Conservation (phyloP, 257 asterid species). For the Echites panduratus region DNA sequence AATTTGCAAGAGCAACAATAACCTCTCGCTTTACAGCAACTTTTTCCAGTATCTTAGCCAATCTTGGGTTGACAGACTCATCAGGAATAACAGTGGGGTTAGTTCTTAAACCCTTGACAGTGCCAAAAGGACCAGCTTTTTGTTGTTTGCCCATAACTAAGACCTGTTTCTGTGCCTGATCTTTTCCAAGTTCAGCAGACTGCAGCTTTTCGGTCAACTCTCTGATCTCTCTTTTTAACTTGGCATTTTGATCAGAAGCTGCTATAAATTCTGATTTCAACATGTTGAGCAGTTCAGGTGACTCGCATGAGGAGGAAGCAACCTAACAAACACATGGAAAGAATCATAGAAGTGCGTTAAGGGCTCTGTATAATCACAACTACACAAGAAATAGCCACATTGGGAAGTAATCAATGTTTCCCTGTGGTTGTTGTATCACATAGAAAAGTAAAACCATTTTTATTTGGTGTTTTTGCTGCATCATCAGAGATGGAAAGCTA, state of each 20-base stretch:
- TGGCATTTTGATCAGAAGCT: conserved; percentile 44
- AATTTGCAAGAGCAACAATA: conserved; percentile 58
- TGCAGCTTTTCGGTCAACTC: conserved; percentile 49
- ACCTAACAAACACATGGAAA: conserved; percentile 41
- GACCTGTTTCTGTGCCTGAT: conserved; percentile 40
- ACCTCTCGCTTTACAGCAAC: conserved; percentile 48
- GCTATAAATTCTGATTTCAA: conserved; percentile 47
- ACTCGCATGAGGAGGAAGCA: conserved; percentile 46
- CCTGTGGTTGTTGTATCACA: background rate
- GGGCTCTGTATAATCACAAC: background rate
- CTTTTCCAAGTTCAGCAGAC: conserved; percentile 27
- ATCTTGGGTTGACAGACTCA: conserved; percentile 49
- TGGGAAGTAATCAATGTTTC: background rate
- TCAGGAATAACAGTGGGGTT: conserved; percentile 50
- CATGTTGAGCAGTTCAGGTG: conserved; percentile 37
- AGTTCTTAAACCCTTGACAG: conserved; percentile 43
- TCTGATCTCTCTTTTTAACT: conserved; percentile 47
- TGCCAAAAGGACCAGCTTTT: conserved; percentile 49
- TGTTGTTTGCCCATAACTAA: conserved; percentile 36
- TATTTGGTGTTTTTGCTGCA: no score
- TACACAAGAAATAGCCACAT: background rate
- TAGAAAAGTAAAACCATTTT: no score
- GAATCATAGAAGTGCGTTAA: background rate
- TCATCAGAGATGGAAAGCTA: background rate
- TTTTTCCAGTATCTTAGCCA: conserved; percentile 44